Evolutionary conservation across 805 yeast species (phyloP), one percentile per base, ranked within the genome.

Genomic region (Wickerhamiella spandovensis): DNA sequence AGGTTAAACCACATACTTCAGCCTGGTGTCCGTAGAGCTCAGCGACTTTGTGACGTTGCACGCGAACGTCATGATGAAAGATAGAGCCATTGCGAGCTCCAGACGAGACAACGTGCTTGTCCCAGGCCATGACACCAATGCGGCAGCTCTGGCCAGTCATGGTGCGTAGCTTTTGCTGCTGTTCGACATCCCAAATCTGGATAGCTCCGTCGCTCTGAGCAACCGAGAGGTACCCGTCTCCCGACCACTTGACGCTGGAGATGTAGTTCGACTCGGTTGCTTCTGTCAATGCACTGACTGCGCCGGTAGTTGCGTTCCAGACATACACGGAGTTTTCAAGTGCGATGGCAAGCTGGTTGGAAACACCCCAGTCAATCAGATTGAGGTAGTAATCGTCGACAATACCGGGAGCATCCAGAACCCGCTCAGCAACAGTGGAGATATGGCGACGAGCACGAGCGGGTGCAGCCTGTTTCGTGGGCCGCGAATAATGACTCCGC

Each of bases 351-450:
- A 92, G 71, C 43, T 81, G 71, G 64, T 90, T 87, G 28, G 80
- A 78, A 55, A 71, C 69, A 7, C 96, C 88, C 97, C 98, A 92
- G 53, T 88, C 79, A 48, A 92, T 65, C 41, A 90, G 71, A 61
- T 88, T 88, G 49, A 88, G 72, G 64, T 90, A 92, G 65, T 88
- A 92, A 68, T 92, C 98, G 65, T 92, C 95, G 21, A 82, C 75
- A 51, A 89, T 74, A 0, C 95, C 96, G 0, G 98, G 98, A 0
- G 97, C 98, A 67, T 92, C 98, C 41, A 92, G 72, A 1, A 92
- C 95, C 55, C 95, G 76, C 56, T 86, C 95, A 1, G 98, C 97
- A 32, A 86, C 84, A 0, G 86, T 78, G 23, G 94, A 86, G 45
- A 92, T 74, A 58, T 80, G 81, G 56, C 95, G 61, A 52, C 63